Evolutionary conservation across 2,329 filamentous ascomycete species (phyloP), one percentile per base, ranked within the genome.

Genomic region (Trichophyton verrucosum): DNA sequence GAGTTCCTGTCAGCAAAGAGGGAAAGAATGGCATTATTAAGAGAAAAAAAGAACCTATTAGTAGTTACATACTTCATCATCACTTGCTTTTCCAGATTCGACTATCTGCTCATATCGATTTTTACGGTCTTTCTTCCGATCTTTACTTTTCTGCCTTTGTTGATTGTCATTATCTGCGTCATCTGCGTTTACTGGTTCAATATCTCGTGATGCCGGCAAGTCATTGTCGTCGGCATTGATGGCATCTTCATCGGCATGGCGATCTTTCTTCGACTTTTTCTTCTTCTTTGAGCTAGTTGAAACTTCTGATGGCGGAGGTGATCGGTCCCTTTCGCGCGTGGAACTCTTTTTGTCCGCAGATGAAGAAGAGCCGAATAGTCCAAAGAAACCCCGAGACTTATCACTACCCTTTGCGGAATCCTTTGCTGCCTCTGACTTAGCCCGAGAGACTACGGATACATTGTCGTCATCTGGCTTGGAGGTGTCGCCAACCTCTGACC

Each of bases 201-300:
- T 63, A 69, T 73, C 65, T 77, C 79, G 70, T 79, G 76, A 63
- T 81, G 75, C 66, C 75, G 75, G 60, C 33, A 76, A 76, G 24
- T 77, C 73, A 36, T 81, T 79, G 22, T 71, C 68, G n/a, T 73
- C 68, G 15, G 77, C 81, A 66, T 76, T 78, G 22, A 73, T 66
- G 63, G 80, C 79, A 40, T 81, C 77, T 44, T 74, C 73, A 20
- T 81, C 78, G 27, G 81, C 78, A 59, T 68, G 70, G 46, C 73
- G 75, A 62, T 67, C 66, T 49, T 74, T 67, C 69, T 75, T 66
- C 60, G 73, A 68, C 67, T 73, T 66, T 69, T 73, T 77, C 66
- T 79, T 78, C 64, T 75, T 74, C 63, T 75, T 77, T 49, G 74
- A 75, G 62, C 73, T 76, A 60, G 76, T 75, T 30, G 61, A 27